Conservation (phyloP, 2,329 filamentous ascomycete species). For the Penicillium sp. region DNA sequence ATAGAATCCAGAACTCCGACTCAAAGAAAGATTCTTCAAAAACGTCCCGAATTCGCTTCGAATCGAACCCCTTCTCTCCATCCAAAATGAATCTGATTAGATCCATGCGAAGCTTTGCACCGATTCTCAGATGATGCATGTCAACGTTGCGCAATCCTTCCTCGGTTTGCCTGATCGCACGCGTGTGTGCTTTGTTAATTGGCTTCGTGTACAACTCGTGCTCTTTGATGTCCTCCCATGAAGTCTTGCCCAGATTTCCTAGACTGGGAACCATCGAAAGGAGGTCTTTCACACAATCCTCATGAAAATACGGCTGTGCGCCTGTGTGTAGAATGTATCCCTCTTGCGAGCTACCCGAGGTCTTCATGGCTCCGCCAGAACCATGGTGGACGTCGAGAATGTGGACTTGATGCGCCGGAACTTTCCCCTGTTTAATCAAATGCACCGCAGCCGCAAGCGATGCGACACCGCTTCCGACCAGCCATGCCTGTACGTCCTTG, state of each 20-base stretch:
- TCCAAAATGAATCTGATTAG: constrained; percentile 17
- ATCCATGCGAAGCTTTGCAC: constrained; percentile 17
- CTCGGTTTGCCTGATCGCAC: not conserved
- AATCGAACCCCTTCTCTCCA: constrained; percentile 23
- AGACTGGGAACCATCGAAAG: constrained; percentile 25
- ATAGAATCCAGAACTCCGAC: too few species aligned
- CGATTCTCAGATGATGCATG: constrained; percentile 6
- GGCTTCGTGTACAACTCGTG: constrained; percentile 3
- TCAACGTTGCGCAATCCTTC: constrained; percentile 1
- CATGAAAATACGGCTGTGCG: constrained; percentile 35
- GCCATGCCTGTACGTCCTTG: constrained; percentile 26
- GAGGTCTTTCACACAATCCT: constrained; percentile 35
- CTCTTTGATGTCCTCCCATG: too few species aligned
- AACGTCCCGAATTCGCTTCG: not conserved
- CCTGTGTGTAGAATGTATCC: constrained; percentile 37
- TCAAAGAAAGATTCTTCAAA: too few species aligned
- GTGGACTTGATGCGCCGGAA: constrained; percentile 34
- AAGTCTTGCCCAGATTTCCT: too few species aligned
- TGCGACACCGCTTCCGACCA: constrained; percentile 39
- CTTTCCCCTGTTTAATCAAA: constrained; percentile 35
- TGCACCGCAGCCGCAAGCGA: constrained; percentile 38
- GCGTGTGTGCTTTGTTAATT: constrained; percentile 14
- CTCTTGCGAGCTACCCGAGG: constrained; percentile 26
- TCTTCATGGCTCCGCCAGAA: constrained; percentile 35
- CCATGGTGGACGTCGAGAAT: constrained; percentile 33